Evolutionary conservation across 805 yeast species (phyloP).

Genomic region (Alloascoidea hylecoeti): DNA sequence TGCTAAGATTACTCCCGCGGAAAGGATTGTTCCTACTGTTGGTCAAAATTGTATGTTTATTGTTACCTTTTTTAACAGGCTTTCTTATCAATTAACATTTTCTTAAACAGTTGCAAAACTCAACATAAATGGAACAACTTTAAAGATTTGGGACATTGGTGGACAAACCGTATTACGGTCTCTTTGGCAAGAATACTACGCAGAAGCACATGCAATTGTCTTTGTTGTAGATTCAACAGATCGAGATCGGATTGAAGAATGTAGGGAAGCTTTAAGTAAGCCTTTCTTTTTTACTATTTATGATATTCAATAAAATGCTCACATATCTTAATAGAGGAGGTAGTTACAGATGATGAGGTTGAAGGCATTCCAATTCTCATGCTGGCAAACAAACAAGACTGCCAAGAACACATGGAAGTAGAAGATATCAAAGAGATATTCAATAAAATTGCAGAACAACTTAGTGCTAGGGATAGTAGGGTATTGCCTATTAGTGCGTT

Average conservation of each 20-base stretch:
- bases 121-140: constrained; percentile 20
- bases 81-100: not conserved
- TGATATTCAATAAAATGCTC: too few relatives aligned
- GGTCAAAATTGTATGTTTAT: constrained; percentile 62
- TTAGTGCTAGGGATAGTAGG: constrained; percentile 84
- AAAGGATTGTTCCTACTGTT: constrained; percentile 77
- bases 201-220: constrained; percentile 79
- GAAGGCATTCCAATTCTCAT: constrained; percentile 83
- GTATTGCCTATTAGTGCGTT: constrained; percentile 84
- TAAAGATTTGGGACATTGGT: constrained; percentile 94
- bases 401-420: constrained; percentile 54
- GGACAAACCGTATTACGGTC: constrained; percentile 80
- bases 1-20: constrained; percentile 32
- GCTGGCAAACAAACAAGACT: constrained; percentile 93
- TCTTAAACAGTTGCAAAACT: constrained; percentile 13
- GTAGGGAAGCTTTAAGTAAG: constrained; percentile 47
- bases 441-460: constrained; percentile 66
- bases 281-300: too few relatives aligned
- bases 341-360: constrained; percentile 43
- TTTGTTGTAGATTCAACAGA: constrained; percentile 91
- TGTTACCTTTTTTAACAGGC: too few relatives aligned
- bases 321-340: constrained; percentile 12
- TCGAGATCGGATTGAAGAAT: constrained; percentile 68
- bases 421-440: constrained; percentile 74
- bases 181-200: constrained; percentile 81